Conservation (phyloP, 345 rosid species). For the Gossypium australe region DNA sequence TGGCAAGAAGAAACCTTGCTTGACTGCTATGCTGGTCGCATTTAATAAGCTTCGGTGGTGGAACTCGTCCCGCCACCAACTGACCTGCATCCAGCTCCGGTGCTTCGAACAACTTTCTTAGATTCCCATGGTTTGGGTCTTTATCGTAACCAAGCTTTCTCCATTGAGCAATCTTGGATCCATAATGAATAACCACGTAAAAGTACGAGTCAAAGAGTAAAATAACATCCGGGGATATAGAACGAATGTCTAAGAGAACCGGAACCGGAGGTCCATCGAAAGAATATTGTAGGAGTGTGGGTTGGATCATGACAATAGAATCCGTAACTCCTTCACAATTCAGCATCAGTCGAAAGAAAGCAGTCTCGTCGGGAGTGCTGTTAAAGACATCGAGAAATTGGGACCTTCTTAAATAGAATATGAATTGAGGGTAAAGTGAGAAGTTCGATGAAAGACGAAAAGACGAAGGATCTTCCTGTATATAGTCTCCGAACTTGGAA, state of each 20-base stretch:
- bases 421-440: constrained; percentile 93
- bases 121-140: constrained; percentile 79
- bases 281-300: constrained; percentile 82
- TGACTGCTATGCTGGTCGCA: constrained; percentile 90
- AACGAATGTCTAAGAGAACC: constrained; percentile 83
- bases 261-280: constrained; percentile 95
- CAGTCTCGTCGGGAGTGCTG: constrained; percentile 84
- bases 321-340: constrained; percentile 89
- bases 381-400: constrained; percentile 95
- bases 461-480: constrained; percentile 88
- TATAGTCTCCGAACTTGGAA: constrained; percentile 84
- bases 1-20: constrained; percentile 96
- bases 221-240: constrained; percentile 67
- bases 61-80: constrained; percentile 64
- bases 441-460: constrained; percentile 81
- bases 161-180: constrained; percentile 91
- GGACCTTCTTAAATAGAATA: constrained; percentile 91
- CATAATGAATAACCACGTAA: constrained; percentile 80
- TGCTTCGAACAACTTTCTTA: constrained; percentile 81
- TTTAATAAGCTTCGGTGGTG: constrained; percentile 68
- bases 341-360: constrained; percentile 77
- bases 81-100: constrained; percentile 70
- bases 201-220: constrained; percentile 90
- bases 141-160: constrained; percentile 73
- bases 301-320: constrained; percentile 92